Evolutionary conservation across 1,139 yeast genomes (phyloP).

Genomic region (Suhomyces taliae): DNA sequence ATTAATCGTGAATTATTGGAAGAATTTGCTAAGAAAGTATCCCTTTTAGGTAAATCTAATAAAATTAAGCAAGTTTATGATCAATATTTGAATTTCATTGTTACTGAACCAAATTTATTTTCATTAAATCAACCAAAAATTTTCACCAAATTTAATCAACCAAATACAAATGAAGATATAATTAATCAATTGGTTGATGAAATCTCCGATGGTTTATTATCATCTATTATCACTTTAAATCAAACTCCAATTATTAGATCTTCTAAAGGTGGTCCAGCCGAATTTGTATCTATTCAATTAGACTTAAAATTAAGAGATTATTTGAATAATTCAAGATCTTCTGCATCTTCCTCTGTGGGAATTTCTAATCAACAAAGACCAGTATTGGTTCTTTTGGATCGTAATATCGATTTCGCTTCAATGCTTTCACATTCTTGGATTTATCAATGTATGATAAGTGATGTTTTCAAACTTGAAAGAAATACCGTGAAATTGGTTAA

Average conservation of each 20-base stretch:
- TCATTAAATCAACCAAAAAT: conserved; percentile 69
- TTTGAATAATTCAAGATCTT: conserved; percentile 62
- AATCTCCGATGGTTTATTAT: conserved; percentile 78
- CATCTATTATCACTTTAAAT: conserved; percentile 74
- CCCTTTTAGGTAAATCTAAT: conserved; percentile 64
- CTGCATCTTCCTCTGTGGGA: conserved; percentile 24
- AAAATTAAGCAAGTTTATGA: conserved; percentile 87
- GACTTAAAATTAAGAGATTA: conserved; percentile 83
- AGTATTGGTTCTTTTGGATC: conserved; percentile 78
- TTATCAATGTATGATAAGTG: conserved; percentile 93
- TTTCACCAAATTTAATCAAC: conserved; percentile 69
- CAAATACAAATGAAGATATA: conserved; percentile 69
- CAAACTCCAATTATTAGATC: conserved; percentile 88
- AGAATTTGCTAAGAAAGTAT: conserved; percentile 82
- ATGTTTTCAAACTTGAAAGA: conserved; percentile 77
- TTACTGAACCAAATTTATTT: conserved; percentile 89
- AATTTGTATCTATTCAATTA: conserved; percentile 82
- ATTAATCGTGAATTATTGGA: conserved; percentile 78
- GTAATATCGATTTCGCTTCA: conserved; percentile 85
- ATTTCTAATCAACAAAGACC: conserved; percentile 50
- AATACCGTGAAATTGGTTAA: conserved; percentile 60
- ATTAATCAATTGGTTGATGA: conserved; percentile 68
- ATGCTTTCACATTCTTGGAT: conserved; percentile 99
- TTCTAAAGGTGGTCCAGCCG: conserved; percentile 93
- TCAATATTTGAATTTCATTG: conserved; percentile 88